phyloP scores from a whole-genome alignment of 345 rosid genomes.

The Ricinus communis region DNA sequence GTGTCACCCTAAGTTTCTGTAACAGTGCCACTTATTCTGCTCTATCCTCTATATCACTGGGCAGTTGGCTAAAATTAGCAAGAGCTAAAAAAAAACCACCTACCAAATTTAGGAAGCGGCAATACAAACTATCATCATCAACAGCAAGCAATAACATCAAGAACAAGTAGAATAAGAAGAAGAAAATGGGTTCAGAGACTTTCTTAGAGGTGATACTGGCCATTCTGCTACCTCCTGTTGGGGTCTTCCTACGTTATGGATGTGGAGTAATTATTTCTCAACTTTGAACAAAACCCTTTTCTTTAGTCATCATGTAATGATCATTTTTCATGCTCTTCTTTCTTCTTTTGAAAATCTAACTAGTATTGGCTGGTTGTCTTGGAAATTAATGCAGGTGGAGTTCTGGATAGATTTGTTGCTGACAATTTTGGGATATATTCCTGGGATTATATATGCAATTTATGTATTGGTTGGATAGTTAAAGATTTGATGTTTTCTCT shows the following conservation, averaged over 20 bases:
- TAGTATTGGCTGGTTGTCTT: not conserved
- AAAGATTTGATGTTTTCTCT: not conserved
- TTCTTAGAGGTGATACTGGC: constrained; percentile 80
- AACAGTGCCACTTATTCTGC: not conserved
- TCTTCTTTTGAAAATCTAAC: not conserved
- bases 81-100: not conserved
- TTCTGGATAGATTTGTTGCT: constrained; percentile 86
- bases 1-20: constrained; percentile 3
- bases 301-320: not conserved
- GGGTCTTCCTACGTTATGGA: constrained; percentile 91
- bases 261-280: constrained; percentile 55
- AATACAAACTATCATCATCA: not conserved
- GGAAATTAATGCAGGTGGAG: constrained; percentile 57
- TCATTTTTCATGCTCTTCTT: not conserved
- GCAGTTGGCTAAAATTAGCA: not conserved
- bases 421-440: constrained; percentile 72
- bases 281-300: not conserved
- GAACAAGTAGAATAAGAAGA: not conserved
- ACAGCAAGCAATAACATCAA: not conserved
- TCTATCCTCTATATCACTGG: too few species aligned
- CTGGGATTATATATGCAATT: constrained; percentile 84
- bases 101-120: constrained; percentile 1
- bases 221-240: constrained; percentile 85
- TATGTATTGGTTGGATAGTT: constrained; percentile 71
- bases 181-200: constrained; percentile 76